Base-by-base conservation (phyloP, 2,329 filamentous ascomycete species). In the Colletotrichum sp. region DNA sequence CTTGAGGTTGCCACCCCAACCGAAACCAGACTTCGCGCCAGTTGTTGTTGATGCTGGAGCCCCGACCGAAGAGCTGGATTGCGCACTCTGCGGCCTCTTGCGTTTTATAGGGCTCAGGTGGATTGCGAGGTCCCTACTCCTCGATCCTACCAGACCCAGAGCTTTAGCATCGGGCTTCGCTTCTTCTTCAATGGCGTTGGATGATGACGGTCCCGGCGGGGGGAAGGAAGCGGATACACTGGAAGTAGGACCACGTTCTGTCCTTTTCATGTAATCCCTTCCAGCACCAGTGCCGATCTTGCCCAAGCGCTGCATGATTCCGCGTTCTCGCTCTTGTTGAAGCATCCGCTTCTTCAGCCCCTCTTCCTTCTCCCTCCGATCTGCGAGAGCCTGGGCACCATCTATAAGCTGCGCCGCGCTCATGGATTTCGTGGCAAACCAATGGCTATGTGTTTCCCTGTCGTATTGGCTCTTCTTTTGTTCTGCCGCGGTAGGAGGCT, bases 301-400 rank as follows among this genome's bases (percentile, higher is more conserved):
- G 12, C 91, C 91, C 4, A 97, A 87, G 79, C 91, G 92, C 81
- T 91, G 92, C 78, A 93, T 93, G 65, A 97, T 89, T 28, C 95
- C 93, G 24, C 92, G 88, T 83, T 96, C 95, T 81, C 91, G 93
- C 83, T 96, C 94, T 79, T 92, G 90, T 16, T 90, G 90, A 8
- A 92, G 90, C 8, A 96, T 86, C 5, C 90, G 90, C 72, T 92
- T 89, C 77, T 92, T 93, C 78, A 95, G 84, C 22, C 91, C 90
- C 77, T 96, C 94, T 68, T 92, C 91, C 75, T 90, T 89, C 79
- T 92, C 92, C 34, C 89, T 90, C 36, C 91, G 89, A 71, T 92
- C 90, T 1, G 89, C 87, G 16, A 90, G 87, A 22, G 89, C 89
- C 72, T 93, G 91, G 24, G 90, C 91, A 60, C 92, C 90, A 79